Conservation (phyloP, 352 stramenopile species). For the Phytophthora tentaculata region DNA sequence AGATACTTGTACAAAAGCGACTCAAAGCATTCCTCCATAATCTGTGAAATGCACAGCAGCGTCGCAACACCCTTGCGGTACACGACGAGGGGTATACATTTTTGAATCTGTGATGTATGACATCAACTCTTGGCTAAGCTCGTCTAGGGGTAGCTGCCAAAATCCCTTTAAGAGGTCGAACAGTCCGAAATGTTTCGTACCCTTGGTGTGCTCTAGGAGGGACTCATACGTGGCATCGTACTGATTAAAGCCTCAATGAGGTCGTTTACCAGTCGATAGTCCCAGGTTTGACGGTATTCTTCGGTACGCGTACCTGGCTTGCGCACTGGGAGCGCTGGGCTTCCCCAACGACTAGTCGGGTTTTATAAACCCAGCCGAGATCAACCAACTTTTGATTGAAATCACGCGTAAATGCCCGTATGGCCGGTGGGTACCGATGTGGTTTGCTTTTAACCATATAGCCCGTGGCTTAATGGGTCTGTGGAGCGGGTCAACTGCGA, state of each 20-base stretch:
- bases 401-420: no score
- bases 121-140: not conserved
- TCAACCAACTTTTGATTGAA: no score
- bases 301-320: not conserved
- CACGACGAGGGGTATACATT: not conserved
- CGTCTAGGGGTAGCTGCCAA: not conserved
- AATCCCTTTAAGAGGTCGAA: not conserved
- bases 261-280: not conserved
- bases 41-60: not conserved
- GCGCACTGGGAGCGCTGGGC: no score
- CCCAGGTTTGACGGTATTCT: not conserved
- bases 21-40: not conserved
- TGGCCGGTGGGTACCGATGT: no score
- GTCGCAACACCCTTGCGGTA: not conserved
- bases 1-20: not conserved
- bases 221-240: not conserved
- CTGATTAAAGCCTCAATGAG: not conserved
- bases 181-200: not conserved
- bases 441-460: no score
- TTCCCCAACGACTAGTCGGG: no score
- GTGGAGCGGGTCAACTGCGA: no score
- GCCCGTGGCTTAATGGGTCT: no score
- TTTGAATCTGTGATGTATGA: not conserved
- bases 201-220: not conserved
- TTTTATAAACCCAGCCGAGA: no score